Base-by-base conservation (phyloP, 202 grass and related monocot species). In the Sporobolus alterniflorus region DNA sequence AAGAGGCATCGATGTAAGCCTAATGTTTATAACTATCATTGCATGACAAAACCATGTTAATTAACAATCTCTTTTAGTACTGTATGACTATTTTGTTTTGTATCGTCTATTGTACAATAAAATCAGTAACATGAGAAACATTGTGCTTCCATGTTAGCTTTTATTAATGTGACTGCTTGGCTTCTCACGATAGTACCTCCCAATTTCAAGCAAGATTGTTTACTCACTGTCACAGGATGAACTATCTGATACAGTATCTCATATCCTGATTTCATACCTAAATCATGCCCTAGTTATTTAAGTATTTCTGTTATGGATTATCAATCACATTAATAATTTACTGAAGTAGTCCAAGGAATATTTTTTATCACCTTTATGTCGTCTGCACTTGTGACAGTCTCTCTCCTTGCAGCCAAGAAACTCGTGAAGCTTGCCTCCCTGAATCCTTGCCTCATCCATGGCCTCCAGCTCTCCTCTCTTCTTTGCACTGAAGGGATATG, bases 361-460 rank as follows among this genome's bases (percentile, higher is more conserved):
- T n/a, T n/a, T 68, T 71, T 33, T 20, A 66, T 51, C 76, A 92
- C 90, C 86, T 92, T 79, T 61, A 49, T 62, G 50, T 65, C 74
- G 76, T 80, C 83, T 76, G 55, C 77, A 54, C 30, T 59, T 59
- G 79, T 80, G 56, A 89, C 78, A 86, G 59, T 92, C 69, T 83
- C 82, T 81, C 1, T 82, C 86, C 8, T 74, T 76, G 40, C 78
- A 71, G 55, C 90, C 91, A 69, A 93, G 84, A 59, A 93, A 87
- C 46, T 84, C 84, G 83, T 82, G 84, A 43, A 93, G 75, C 12
- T 73, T 82, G 36, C 80, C 84, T 57, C 84, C 84, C 64, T 75
- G 66, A n/a, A 81, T 82, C 72, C 67, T 93, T 49, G 60, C 67
- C 74, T 90, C 81, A 68, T 93, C 91, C 26, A 57, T 56, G 55